Conservation (phyloP, 768 basidiomycete species). For the Pleurotus eryngii region DNA sequence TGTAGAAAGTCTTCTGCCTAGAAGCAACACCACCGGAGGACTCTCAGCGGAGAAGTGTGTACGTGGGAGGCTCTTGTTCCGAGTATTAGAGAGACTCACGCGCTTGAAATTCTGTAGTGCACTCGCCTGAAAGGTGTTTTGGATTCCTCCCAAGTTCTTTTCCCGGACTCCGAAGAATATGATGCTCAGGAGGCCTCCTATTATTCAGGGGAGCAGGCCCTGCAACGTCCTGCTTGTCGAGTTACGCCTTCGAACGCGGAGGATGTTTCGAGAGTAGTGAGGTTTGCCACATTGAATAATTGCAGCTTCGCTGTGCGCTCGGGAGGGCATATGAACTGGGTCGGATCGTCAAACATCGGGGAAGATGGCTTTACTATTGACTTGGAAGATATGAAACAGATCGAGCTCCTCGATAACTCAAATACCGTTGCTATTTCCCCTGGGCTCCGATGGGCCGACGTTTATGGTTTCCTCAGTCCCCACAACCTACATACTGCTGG, state of each 20-base stretch:
- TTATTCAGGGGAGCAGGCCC: not conserved
- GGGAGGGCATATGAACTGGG: conserved; percentile 11
- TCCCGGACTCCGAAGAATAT: not conserved
- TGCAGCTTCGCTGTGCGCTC: conserved; percentile 1
- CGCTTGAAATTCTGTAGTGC: not conserved
- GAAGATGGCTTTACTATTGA: conserved; percentile 9
- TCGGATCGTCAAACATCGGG: conserved; percentile 10
- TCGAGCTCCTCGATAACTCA: conserved; percentile 4
- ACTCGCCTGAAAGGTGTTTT: not conserved
- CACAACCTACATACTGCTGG: conserved; percentile 6
- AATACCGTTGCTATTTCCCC: conserved; percentile 5
- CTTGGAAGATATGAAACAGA: not conserved
- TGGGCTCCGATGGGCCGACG: conserved; percentile 7
- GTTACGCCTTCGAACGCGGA: not conserved
- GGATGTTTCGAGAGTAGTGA: not conserved
- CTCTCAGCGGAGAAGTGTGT: not conserved
- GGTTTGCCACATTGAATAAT: not conserved
- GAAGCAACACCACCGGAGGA: not conserved
- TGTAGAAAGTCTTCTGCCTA: not conserved
- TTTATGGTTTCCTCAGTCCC: conserved; percentile 9
- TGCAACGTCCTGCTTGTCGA: conserved; percentile 1
- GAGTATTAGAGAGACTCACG: not conserved
- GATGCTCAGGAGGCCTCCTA: not conserved
- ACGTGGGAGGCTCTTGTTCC: not conserved
- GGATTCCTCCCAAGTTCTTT: not conserved